Base-by-base conservation (phyloP, 2,329 filamentous ascomycete species). In the Pyrenophora tritici-repentis region DNA sequence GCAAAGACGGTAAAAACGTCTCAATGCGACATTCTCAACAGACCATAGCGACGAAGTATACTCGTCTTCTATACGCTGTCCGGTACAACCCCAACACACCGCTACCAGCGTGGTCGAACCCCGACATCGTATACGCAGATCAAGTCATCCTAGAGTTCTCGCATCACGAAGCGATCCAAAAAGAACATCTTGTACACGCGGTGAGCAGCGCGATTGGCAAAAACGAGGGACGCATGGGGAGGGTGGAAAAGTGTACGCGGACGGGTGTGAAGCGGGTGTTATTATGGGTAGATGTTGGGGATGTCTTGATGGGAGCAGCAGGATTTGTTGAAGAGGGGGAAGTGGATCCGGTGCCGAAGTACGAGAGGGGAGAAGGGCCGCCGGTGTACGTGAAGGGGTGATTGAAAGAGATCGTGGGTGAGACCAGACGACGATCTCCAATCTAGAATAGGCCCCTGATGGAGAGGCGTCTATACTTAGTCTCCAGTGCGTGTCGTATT, bases 271-370 rank as follows among this genome's bases (percentile, higher is more conserved):
- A 42, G 13, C 54, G 37, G 20, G 51, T 62, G 31, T 24, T 42
- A 7, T 38, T 62, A 40, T 59, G 51, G 50, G 53, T 59, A 36
- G 57, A 61, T 32, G 57, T 59, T 22, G 43, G 46, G 1, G 55
- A 60, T 32, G 46, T 53, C 3, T 12, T 40, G 13, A 20, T 39
- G 3, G 45, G 42, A 9, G 33, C 24, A 16, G 35, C 18, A 6
- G n/a, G 35, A 24, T 26, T 14, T 20, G 42, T 14, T 20, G 42
- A 20, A 13, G 43, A 40, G 7, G n/a, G 35, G 16, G 44, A 48
- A 24, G 31, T 18, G 7, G 56, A 56, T 37, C 50, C 53, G 18
- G 50, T 59, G 16, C 56, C 53, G 2, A 35, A 36, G 6, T 59
- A 59, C 29, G 56, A 59, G 39, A 56, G 50, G 31, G 56, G 47